Conservation (phyloP, 768 basidiomycete species). For the Suillus clintonianus region DNA sequence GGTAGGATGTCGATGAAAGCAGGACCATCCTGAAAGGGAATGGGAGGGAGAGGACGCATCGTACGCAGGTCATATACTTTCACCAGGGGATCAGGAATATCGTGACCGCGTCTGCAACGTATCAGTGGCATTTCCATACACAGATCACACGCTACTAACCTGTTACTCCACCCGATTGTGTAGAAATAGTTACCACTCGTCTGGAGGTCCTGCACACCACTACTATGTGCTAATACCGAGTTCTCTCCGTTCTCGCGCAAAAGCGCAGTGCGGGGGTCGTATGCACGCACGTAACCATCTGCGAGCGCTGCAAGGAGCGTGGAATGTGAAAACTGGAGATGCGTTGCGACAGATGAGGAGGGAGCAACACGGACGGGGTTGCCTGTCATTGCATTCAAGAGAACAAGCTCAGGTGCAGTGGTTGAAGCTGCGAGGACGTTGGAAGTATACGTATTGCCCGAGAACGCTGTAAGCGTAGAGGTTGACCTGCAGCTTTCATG, state of each 20-base stretch:
- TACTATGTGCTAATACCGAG: conserved; percentile 75
- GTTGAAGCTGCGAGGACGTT: conserved; percentile 63
- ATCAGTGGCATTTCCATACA: background rate
- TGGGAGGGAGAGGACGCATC: conserved; percentile 78
- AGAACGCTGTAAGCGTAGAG: conserved; percentile 40
- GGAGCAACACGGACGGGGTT: conserved; percentile 55
- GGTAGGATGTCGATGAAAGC: conserved; percentile 84
- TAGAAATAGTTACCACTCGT: conserved; percentile 77
- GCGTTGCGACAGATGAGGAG: conserved; percentile 59
- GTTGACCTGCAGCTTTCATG: conserved; percentile 35
- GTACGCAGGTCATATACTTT: conserved; percentile 90
- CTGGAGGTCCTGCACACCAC: conserved; percentile 82
- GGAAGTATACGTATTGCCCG: conserved; percentile 51
- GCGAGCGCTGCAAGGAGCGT: conserved; percentile 65
- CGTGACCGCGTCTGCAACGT: conserved; percentile 72
- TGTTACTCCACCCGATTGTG: conserved; percentile 85
- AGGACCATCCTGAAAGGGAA: conserved; percentile 86
- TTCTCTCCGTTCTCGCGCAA: conserved; percentile 51
- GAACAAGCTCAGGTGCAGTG: conserved; percentile 57
- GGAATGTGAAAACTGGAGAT: conserved; percentile 68
- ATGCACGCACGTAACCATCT: conserved; percentile 73
- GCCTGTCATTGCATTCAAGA: conserved; percentile 79
- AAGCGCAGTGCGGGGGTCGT: conserved; percentile 65
- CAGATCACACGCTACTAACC: conserved; percentile 44
- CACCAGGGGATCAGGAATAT: conserved; percentile 88